phyloP scores from a whole-genome alignment of 345 rosid genomes.

The Sisymbrium irio region DNA sequence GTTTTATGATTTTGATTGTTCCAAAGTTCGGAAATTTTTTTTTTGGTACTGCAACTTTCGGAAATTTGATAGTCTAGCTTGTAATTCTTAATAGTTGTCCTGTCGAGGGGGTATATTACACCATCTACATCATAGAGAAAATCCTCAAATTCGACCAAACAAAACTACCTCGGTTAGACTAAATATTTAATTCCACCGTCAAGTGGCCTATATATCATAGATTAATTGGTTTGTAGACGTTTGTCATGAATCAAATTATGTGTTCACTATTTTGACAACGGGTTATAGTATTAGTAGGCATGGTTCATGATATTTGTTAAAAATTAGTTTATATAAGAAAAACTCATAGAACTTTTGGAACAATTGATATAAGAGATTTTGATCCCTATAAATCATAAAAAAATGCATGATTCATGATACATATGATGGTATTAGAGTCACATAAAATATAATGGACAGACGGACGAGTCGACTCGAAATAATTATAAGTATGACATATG shows the following conservation, averaged over 20 bases:
- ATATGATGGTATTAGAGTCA: background rate
- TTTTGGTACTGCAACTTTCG: too few relatives aligned
- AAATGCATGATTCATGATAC: conserved; percentile 16
- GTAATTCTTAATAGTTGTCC: background rate
- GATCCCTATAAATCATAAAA: background rate
- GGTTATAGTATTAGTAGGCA: background rate
- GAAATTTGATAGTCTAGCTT: background rate
- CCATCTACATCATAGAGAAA: background rate
- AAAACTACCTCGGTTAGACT: background rate
- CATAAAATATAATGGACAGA: background rate
- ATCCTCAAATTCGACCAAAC: background rate
- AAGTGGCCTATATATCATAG: background rate
- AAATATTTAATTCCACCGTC: background rate
- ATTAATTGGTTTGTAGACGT: background rate
- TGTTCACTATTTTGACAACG: background rate
- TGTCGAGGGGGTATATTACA: background rate
- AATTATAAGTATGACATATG: too few relatives aligned
- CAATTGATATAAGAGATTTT: background rate
- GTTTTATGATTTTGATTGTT: background rate
- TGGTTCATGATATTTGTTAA: background rate
- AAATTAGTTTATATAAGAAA: background rate
- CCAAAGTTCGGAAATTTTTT: too few relatives aligned
- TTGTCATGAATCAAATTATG: background rate
- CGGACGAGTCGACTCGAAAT: background rate
- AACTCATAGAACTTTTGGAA: background rate